These are phyloP conservation scores for Eremothecium coryli DNA, from an alignment of 1,139 yeast genomes.

Conservation along the genomic window DNA sequence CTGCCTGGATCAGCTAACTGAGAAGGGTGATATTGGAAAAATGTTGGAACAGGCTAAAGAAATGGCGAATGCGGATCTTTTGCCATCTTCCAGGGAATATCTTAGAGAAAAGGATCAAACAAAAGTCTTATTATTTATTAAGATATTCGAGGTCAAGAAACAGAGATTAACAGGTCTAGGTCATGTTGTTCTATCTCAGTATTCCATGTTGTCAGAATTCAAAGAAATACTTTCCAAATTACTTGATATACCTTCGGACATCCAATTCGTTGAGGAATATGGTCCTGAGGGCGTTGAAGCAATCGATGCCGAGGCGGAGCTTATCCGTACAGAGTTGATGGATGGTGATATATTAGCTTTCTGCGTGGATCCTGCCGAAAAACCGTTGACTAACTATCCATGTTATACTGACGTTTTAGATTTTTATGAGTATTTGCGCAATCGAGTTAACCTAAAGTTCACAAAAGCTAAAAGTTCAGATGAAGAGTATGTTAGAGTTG, in stretches of 20 bases:
- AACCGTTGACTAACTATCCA: constrained; percentile 18
- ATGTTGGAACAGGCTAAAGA: constrained; percentile 18
- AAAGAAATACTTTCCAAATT: constrained; percentile 42
- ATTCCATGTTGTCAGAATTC: constrained; percentile 39
- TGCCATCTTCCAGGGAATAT: constrained; percentile 6
- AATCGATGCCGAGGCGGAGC: constrained; percentile 33
- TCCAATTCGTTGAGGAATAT: constrained; percentile 61
- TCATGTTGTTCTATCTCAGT: constrained; percentile 48
- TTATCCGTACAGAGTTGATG: constrained; percentile 53
- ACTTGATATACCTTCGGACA: constrained; percentile 30
- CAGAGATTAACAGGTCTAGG: constrained; percentile 56
- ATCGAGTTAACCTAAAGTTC: constrained; percentile 53
- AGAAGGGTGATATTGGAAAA: constrained; percentile 13
- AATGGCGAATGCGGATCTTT: constrained; percentile 10
- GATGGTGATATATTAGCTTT: constrained; percentile 75
- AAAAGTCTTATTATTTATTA: constrained; percentile 50
- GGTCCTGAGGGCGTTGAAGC: constrained; percentile 53
- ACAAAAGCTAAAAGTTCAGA: constrained; percentile 38
- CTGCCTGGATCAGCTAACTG: constrained; percentile 12
- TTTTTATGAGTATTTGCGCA: constrained; percentile 55
- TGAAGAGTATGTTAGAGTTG: constrained; percentile 40
- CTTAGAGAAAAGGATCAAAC: constrained; percentile 30
- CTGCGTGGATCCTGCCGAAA: constrained; percentile 32
- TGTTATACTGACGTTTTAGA: constrained; percentile 35
- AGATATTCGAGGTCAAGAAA: constrained; percentile 52